Base-by-base conservation (phyloP, 2,329 filamentous ascomycete species). In the Diaporthe caulivora region DNA sequence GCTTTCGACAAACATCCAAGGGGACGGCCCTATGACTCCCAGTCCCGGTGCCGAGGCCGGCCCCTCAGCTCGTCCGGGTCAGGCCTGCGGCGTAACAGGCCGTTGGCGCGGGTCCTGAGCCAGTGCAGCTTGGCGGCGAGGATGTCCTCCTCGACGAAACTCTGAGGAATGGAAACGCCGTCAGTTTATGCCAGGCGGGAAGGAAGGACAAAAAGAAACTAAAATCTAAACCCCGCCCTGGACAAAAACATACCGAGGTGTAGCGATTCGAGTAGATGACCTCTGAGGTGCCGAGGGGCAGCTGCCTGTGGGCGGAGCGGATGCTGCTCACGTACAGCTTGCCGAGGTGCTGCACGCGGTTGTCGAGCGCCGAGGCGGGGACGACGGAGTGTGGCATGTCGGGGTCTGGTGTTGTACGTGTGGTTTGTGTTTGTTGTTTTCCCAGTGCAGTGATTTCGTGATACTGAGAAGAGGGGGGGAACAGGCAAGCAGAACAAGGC, bases 231-330 rank as follows among this genome's bases (percentile, higher is more conserved):
- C n/a, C n/a, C n/a, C n/a, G n/a, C n/a, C n/a, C n/a, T n/a, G n/a
- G n/a, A n/a, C n/a, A n/a, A n/a, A n/a, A n/a, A 34, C 71, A 21
- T 68, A 75, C 73, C 49, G 73, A 75, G 47, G 73, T 75, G 67
- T 75, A 75, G 42, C 42, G 67, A 47, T 51, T 60, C n/a, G 71
- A n/a, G 47, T 71, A 75, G 15, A 75, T 60, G 13, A 57, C n/a
- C 37, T 71, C 54, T 10, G 73, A 75, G 13, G 57, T 62, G 70
- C 42, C 55, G 55, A 40, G 55, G 11, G 62, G 62, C 31, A 53
- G 13, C 7, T 40, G 6, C 44, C 47, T 67, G 29, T 67, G 44
- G 29, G 62, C 62, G 47, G 62, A 31, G 47, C 62, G 62, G 31
- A 67, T 21, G 62, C 15, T 62, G 55, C 31, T 53, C 21, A 44